Evolutionary conservation across 2,329 filamentous ascomycete genomes (phyloP).

Genomic region (Geosmithia morbida): DNA sequence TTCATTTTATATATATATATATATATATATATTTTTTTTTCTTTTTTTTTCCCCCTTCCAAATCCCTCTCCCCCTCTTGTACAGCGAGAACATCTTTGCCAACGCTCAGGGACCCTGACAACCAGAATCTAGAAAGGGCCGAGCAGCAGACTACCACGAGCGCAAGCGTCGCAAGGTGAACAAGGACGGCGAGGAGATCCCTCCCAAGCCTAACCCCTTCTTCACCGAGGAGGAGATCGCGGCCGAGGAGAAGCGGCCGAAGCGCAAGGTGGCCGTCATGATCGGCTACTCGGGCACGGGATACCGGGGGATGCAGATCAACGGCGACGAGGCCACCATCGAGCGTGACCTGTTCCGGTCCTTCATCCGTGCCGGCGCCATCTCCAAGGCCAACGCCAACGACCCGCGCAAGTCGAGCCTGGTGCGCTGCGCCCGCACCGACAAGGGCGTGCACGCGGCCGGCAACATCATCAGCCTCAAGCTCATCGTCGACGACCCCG

Average conservation of each 20-base stretch:
- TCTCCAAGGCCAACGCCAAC: constrained; percentile 91
- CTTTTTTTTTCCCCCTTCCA: too few relatives aligned
- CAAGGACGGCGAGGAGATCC: constrained; percentile 17
- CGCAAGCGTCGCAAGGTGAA: constrained; percentile 26
- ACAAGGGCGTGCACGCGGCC: constrained; percentile 94
- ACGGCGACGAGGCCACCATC: constrained; percentile 73
- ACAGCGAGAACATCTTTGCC: constrained; percentile 4
- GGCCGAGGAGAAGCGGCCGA: constrained; percentile 73
- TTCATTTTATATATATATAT: too few relatives aligned
- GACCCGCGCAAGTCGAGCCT: constrained; percentile 94
- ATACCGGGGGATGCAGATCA: constrained; percentile 95
- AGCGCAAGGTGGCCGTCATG: constrained; percentile 91
- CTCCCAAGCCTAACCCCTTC: constrained; percentile 30
- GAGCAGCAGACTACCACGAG: constrained; percentile 19
- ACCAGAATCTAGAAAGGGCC: constrained; percentile 1
- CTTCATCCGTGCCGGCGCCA: constrained; percentile 80
- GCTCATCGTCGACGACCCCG: constrained; percentile 81
- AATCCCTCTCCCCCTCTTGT: constrained; percentile 6
- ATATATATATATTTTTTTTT: neutral
- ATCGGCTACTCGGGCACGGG: constrained; percentile 93
- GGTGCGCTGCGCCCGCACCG: constrained; percentile 85
- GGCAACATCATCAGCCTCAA: constrained; percentile 93
- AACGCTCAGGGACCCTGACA: constrained; percentile 6
- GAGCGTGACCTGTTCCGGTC: constrained; percentile 91
- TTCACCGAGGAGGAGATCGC: constrained; percentile 65